phyloP scores from a whole-genome alignment of 345 rosid genomes.

The Hibiscus mutabilis region DNA sequence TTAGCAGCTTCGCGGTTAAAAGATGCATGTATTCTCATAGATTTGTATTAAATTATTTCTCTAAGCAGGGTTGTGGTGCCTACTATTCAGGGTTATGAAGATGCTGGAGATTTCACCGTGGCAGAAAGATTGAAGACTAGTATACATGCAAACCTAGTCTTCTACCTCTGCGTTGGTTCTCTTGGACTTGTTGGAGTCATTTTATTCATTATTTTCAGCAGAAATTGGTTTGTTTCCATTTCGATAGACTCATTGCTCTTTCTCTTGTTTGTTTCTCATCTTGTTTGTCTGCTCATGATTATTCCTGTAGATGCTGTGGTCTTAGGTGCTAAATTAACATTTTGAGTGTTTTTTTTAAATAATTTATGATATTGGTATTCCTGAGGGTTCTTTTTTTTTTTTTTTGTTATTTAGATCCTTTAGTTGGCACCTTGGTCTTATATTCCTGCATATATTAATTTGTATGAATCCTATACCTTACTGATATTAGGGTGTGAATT shows the following conservation, averaged over 20 bases:
- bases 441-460: neutral
- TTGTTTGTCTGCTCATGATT: neutral
- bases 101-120: slow-evolving; percentile 76
- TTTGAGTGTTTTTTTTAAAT: neutral
- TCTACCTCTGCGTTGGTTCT: slow-evolving; percentile 64
- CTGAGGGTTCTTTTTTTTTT: too few relatives aligned
- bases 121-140: slow-evolving; percentile 72
- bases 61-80: slow-evolving; percentile 80
- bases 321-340: neutral
- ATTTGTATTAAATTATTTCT: slow-evolving; percentile 29
- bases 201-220: slow-evolving; percentile 46
- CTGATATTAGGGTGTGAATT: neutral
- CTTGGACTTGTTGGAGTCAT: slow-evolving; percentile 61
- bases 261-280: neutral
- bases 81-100: slow-evolving; percentile 81
- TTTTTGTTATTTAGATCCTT: neutral
- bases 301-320: neutral
- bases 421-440: neutral
- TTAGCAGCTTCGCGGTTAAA: slow-evolving; percentile 1
- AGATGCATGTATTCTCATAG: slow-evolving; percentile 29
- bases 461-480: neutral
- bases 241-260: neutral
- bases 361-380: neutral
- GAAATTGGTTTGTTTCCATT: slow-evolving; percentile 27
- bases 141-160: slow-evolving; percentile 56